phyloP scores from a whole-genome alignment of 768 basidiomycete species.

The Russula virescens region DNA sequence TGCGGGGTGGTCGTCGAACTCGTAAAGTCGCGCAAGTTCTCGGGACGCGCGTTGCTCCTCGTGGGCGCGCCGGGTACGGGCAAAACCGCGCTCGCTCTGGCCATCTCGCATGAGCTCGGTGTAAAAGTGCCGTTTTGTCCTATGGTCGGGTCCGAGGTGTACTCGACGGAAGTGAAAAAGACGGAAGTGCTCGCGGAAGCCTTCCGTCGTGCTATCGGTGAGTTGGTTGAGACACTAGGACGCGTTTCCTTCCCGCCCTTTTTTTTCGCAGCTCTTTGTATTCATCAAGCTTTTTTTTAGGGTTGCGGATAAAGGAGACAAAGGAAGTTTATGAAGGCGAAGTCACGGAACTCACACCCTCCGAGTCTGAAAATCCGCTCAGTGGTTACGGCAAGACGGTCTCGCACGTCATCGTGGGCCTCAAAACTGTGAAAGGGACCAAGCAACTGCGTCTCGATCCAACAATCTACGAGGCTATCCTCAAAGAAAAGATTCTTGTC shows the following conservation, averaged over 20 bases:
- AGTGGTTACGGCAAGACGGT: constrained; percentile 98
- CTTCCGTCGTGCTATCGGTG: constrained; percentile 93
- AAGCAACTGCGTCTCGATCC: constrained; percentile 94
- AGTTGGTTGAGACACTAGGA: constrained; percentile 28
- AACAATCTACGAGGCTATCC: constrained; percentile 92
- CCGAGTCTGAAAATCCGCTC: constrained; percentile 94
- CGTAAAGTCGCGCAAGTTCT: constrained; percentile 87
- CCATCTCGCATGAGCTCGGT: constrained; percentile 91
- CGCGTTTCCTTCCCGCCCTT: background rate
- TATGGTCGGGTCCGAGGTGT: constrained; percentile 98
- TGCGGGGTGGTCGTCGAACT: constrained; percentile 89
- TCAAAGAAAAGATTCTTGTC: constrained; percentile 94
- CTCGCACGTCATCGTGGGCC: constrained; percentile 92
- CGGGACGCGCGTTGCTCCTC: constrained; percentile 85
- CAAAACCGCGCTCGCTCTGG: constrained; percentile 96
- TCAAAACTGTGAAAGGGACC: constrained; percentile 83
- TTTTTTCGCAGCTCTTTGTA: background rate
- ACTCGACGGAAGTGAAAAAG: constrained; percentile 96
- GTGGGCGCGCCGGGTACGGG: constrained; percentile 97
- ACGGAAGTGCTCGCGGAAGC: constrained; percentile 95
- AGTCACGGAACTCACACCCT: constrained; percentile 93
- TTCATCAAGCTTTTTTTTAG: constrained; percentile 38
- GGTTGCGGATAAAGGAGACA: constrained; percentile 96
- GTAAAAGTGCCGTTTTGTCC: constrained; percentile 96
- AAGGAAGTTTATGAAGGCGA: constrained; percentile 99